Conservation (phyloP, 2,329 filamentous ascomycete species). For the Septoria petroselini region DNA sequence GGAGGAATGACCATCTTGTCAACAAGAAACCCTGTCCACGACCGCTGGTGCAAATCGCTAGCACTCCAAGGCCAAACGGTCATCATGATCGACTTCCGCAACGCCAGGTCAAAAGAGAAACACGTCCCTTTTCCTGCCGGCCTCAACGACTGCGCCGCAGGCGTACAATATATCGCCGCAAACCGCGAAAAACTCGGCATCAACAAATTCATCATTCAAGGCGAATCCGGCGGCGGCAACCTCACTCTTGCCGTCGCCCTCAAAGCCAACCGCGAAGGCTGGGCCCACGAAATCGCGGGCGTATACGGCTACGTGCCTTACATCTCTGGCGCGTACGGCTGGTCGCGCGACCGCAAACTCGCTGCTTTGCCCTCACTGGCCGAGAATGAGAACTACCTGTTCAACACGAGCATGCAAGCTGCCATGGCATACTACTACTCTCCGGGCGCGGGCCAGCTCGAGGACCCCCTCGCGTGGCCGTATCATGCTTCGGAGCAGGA, state of each 20-base stretch:
- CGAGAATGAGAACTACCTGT: conserved; percentile 33
- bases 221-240: conserved; percentile 36
- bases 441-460: conserved; percentile 6
- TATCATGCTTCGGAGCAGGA: conserved; percentile 31
- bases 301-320: conserved; percentile 31
- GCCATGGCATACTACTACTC: conserved; percentile 23
- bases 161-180: conserved; percentile 26
- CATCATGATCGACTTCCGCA: conserved; percentile 36
- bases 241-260: conserved; percentile 31
- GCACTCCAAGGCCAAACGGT: conserved; percentile 27
- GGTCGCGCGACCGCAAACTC: conserved; percentile 17
- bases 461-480: conserved; percentile 35
- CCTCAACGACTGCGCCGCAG: conserved; percentile 35
- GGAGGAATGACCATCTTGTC: conserved; percentile 30
- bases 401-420: conserved; percentile 18
- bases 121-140: conserved; percentile 34
- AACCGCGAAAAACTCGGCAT: conserved; percentile 29
- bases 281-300: conserved; percentile 28
- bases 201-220: conserved; percentile 32
- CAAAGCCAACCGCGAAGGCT: conserved; percentile 34
- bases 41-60: conserved; percentile 30
- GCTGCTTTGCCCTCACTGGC: conserved; percentile 27
- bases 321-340: conserved; percentile 23
- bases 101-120: conserved; percentile 30
- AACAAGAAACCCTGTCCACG: conserved; percentile 29